phyloP scores from a whole-genome alignment of 495 filamentous ascomycete species.

The Penicillium simplicissimum region DNA sequence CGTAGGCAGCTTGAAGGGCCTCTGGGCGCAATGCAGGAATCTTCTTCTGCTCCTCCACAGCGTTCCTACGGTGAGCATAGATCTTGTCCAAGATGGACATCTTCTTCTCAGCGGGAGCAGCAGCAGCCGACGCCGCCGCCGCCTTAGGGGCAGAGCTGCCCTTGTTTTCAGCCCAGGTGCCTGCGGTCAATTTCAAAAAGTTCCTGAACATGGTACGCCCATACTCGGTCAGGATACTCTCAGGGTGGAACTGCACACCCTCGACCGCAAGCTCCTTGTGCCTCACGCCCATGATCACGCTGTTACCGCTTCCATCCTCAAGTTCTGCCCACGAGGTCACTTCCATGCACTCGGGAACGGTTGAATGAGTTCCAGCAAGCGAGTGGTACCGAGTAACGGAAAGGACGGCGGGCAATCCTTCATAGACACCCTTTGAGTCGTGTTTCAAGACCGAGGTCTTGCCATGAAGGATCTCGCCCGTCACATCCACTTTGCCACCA shows the following conservation, averaged over 20 bases:
- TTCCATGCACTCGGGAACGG: constrained; percentile 83
- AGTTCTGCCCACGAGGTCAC: constrained; percentile 85
- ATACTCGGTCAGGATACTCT: constrained; percentile 90
- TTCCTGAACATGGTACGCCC: constrained; percentile 89
- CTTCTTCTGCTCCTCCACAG: constrained; percentile 80
- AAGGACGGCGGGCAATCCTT: constrained; percentile 70
- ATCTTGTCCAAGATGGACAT: constrained; percentile 87
- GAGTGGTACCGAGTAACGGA: constrained; percentile 96
- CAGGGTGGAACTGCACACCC: constrained; percentile 96
- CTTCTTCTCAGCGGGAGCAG: constrained; percentile 54
- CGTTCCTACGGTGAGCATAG: constrained; percentile 76
- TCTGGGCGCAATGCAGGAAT: constrained; percentile 79
- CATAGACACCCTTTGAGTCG: constrained; percentile 85
- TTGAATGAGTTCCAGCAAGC: constrained; percentile 87
- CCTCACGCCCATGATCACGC: constrained; percentile 93
- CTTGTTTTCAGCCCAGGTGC: constrained; percentile 84
- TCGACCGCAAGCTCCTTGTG: constrained; percentile 90
- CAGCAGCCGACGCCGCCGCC: background rate
- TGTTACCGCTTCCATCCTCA: constrained; percentile 57
- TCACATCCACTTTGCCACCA: constrained; percentile 86
- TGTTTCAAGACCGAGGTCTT: constrained; percentile 91
- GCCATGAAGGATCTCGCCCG: constrained; percentile 94
- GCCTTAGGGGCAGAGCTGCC: constrained; percentile 21
- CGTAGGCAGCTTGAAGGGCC: constrained; percentile 86
- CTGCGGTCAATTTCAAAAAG: constrained; percentile 81